Percentiles rank a stretch among this genome's conserved stretches.
phyloP scores from a whole-genome alignment of 495 filamentous ascomycete species.

The Physcia stellaris region DNA sequence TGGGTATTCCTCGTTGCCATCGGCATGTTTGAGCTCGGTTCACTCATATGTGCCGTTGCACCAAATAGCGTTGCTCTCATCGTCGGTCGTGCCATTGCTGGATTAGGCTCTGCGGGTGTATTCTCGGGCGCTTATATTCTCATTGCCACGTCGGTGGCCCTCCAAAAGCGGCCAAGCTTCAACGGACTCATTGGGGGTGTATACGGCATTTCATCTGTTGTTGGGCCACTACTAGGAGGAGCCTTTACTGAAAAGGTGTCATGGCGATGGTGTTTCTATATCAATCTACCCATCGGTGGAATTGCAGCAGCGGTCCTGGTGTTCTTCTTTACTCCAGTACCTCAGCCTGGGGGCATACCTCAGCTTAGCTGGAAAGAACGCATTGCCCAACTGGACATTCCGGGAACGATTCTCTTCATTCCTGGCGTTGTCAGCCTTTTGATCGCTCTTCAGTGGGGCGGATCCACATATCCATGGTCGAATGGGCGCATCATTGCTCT shows the following conservation, averaged over 20 bases:
- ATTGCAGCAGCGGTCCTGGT: not conserved
- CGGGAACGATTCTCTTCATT: slow-evolving; percentile 35
- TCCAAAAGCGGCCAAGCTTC: slow-evolving; percentile 33
- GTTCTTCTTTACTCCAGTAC: slow-evolving; percentile 26
- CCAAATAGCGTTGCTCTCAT: slow-evolving; percentile 56
- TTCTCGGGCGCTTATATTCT: slow-evolving; percentile 18
- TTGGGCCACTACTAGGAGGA: slow-evolving; percentile 23
- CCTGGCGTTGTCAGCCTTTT: slow-evolving; percentile 38
- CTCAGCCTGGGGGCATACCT: not conserved
- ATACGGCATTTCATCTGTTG: slow-evolving; percentile 41
- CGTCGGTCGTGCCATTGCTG: slow-evolving; percentile 61
- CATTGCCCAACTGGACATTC: slow-evolving; percentile 31
- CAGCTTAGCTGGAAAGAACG: slow-evolving; percentile 21
- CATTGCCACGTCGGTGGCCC: slow-evolving; percentile 11
- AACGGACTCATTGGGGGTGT: slow-evolving; percentile 27
- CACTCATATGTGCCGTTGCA: slow-evolving; percentile 55
- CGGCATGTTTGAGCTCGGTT: slow-evolving; percentile 58
- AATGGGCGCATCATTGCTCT: slow-evolving; percentile 38
- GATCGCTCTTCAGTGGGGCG: slow-evolving; percentile 49
- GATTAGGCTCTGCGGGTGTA: slow-evolving; percentile 42
- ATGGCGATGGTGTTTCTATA: too few species aligned
- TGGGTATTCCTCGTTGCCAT: slow-evolving; percentile 49
- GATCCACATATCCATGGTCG: slow-evolving; percentile 39
- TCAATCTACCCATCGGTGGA: slow-evolving; percentile 30
- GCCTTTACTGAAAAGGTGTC: slow-evolving; percentile 34